These are phyloP conservation scores for Cercis canadensis DNA, from an alignment of 306 rosid genomes.

Conservation along the genomic window DNA sequence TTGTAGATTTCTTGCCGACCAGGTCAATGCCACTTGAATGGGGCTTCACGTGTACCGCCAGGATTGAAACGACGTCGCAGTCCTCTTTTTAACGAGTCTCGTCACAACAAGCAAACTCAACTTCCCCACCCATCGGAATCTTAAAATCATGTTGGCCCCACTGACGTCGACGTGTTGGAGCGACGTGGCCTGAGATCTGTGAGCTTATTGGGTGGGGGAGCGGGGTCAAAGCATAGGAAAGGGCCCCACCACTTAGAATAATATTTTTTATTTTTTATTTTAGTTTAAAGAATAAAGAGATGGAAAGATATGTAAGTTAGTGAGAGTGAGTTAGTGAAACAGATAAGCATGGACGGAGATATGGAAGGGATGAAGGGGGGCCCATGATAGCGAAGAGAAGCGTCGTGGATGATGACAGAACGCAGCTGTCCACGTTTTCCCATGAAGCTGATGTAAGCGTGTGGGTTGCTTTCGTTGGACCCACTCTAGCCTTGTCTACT, in stretches of 20 bases:
- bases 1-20: conserved; percentile 34
- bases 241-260: too few species aligned
- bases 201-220: too few species aligned
- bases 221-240: background rate
- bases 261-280: too few species aligned
- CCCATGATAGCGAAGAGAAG: too few species aligned
- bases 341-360: background rate
- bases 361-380: too few species aligned
- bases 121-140: conserved; percentile 30
- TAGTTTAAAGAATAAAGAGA: too few species aligned
- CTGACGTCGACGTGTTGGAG: conserved; percentile 18
- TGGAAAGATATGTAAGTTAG: too few species aligned
- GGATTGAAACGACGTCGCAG: conserved; percentile 9
- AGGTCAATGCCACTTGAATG: conserved; percentile 6
- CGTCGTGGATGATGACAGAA: background rate
- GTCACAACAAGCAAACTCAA: conserved; percentile 37
- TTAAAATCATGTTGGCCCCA: conserved; percentile 39
- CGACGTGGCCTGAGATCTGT: conserved; percentile 36
- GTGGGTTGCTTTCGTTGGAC: conserved; percentile 14
- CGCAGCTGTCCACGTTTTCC: background rate
- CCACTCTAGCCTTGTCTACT: background rate
- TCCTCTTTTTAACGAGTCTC: background rate
- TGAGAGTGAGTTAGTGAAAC: background rate
- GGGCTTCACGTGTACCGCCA: conserved; percentile 46
- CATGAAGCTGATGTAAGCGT: background rate